Conservation (phyloP, 768 basidiomycete genomes). For the Russula compacta region DNA sequence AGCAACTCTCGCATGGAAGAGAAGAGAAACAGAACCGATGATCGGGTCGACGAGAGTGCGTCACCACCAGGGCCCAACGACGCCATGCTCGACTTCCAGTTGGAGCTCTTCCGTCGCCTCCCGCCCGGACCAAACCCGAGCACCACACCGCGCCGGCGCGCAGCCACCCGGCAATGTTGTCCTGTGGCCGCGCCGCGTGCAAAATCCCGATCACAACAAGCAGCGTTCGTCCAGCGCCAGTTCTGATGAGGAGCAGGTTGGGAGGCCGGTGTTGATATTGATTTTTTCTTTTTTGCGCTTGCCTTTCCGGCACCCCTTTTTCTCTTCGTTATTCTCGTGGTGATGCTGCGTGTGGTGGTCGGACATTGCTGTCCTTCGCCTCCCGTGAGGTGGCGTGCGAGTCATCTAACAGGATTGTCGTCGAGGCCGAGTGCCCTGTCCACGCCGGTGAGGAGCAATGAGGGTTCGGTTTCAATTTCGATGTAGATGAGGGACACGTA, state of each 20-base stretch:
- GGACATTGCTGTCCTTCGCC: conserved; percentile 17
- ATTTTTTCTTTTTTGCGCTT: neutral
- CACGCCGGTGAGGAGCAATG: too few relatives aligned
- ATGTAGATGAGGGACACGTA: neutral
- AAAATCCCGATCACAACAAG: conserved; percentile 62
- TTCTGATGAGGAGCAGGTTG: neutral
- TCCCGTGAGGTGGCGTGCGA: conserved; percentile 31
- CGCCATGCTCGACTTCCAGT: conserved; percentile 39
- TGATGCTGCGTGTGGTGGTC: neutral
- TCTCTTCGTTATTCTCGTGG: neutral
- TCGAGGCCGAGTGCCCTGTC: conserved; percentile 33
- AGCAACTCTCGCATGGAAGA: too few relatives aligned
- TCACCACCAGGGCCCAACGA: too few relatives aligned
- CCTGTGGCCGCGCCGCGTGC: conserved; percentile 47
- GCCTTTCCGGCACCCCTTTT: neutral
- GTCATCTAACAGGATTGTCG: conserved; percentile 45
- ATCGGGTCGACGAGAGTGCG: too few relatives aligned
- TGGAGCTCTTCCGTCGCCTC: conserved; percentile 38
- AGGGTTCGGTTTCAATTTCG: neutral
- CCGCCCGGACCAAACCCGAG: conserved; percentile 36
- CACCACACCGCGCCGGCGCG: conserved; percentile 52
- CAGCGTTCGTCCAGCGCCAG: conserved; percentile 42
- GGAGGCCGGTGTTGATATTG: too few relatives aligned
- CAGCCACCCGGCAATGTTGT: conserved; percentile 66
- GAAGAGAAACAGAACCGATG: too few relatives aligned